Conservation (phyloP, 257 asterid species). For the Penstemon newberryi region DNA sequence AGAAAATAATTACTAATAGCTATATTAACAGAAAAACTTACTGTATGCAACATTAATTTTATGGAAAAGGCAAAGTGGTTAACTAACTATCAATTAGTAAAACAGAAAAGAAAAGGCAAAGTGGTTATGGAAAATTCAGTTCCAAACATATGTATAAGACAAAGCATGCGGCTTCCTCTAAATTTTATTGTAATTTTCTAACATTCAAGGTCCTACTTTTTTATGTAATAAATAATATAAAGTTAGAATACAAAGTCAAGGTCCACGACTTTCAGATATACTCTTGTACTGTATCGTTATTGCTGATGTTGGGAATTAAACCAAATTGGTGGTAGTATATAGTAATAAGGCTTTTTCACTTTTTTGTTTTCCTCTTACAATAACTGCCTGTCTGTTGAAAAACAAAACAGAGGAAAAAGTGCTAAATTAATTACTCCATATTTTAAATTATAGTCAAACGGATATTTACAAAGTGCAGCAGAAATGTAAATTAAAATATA, state of each 20-base stretch:
- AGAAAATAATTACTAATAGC: too few species aligned
- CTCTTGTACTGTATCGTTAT: background rate
- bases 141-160: conserved; percentile 30
- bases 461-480: too few species aligned
- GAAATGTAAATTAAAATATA: too few species aligned
- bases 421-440: background rate
- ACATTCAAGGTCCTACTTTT: conserved; percentile 25
- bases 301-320: conserved; percentile 14
- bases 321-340: background rate
- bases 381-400: background rate
- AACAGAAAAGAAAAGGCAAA: background rate
- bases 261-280: conserved; percentile 30
- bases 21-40: background rate
- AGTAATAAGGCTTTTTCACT: background rate
- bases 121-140: conserved; percentile 14
- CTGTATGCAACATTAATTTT: background rate
- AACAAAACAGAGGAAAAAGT: conserved; percentile 9
- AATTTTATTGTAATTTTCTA: conserved; percentile 22
- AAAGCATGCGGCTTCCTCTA: conserved; percentile 32
- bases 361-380: background rate
- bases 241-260: conserved; percentile 18
- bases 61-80: background rate
- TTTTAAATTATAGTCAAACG: too few species aligned
- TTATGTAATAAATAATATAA: background rate
- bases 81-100: too few species aligned